phyloP scores from a whole-genome alignment of 768 basidiomycete species.

The Leucogyrophana mollusca region DNA sequence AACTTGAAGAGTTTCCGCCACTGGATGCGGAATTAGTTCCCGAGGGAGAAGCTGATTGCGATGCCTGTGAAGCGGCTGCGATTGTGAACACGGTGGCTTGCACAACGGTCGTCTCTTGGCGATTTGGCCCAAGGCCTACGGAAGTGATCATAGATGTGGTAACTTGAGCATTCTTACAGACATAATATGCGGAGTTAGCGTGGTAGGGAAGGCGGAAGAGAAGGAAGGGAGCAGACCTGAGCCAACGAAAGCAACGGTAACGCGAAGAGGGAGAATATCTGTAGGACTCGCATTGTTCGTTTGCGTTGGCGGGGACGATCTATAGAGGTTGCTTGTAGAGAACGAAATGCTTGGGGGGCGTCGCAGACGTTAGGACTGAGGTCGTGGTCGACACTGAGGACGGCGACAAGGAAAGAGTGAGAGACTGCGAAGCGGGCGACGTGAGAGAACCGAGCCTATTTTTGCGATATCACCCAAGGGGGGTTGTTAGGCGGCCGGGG shows the following conservation, averaged over 20 bases:
- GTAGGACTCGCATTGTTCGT: slow-evolving; percentile 23
- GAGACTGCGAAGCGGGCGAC: too few species aligned
- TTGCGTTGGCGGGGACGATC: slow-evolving; percentile 1
- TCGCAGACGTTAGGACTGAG: too few species aligned
- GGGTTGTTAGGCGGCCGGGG: too few species aligned
- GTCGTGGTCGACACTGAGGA: too few species aligned
- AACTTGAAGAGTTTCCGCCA: slow-evolving; percentile 18
- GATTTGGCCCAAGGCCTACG: slow-evolving; percentile 38
- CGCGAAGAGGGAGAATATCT: slow-evolving; percentile 32
- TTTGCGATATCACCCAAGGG: too few species aligned
- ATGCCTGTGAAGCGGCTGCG: slow-evolving; percentile 27
- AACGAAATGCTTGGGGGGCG: too few species aligned
- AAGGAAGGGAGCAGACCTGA: slow-evolving; percentile 25
- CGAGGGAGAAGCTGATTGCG: slow-evolving; percentile 17
- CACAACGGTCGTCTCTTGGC: slow-evolving; percentile 38
- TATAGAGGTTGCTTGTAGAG: slow-evolving; percentile 11
- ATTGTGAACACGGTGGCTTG: slow-evolving; percentile 46
- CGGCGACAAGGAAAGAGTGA: too few species aligned
- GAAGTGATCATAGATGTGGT: slow-evolving; percentile 9
- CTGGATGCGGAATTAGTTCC: slow-evolving; percentile 16
- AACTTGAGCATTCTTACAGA: slow-evolving; percentile 38
- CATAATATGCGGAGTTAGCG: slow-evolving; percentile 7
- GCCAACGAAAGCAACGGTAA: slow-evolving; percentile 24
- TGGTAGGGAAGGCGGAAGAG: not conserved
- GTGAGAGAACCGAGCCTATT: too few species aligned